Percentiles rank a stretch among this genome's conserved stretches.
phyloP scores from a whole-genome alignment of 352 stramenopile genomes.

The Pythium scleroteichum region DNA sequence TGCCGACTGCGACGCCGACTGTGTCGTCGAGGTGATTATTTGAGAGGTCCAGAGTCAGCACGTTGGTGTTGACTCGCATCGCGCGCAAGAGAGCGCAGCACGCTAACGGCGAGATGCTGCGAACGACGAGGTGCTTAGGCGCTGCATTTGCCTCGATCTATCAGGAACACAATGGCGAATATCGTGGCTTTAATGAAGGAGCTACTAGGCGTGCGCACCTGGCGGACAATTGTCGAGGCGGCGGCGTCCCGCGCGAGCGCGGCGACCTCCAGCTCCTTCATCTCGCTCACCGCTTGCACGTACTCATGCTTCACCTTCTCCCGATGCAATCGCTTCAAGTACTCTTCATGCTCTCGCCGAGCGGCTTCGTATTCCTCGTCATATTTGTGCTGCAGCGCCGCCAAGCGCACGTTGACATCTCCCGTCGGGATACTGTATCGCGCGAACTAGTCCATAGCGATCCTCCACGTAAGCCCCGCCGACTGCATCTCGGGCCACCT shows the following conservation, averaged over 20 bases:
- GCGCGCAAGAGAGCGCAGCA: constrained; percentile 59
- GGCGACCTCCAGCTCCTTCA: constrained; percentile 39
- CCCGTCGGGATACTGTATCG: constrained; percentile 50
- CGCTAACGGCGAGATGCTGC: constrained; percentile 43
- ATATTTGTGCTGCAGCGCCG: constrained; percentile 56
- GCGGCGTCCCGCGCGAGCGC: constrained; percentile 48
- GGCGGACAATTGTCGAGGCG: constrained; percentile 44
- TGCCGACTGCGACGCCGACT: constrained; percentile 39
- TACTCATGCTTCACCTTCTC: constrained; percentile 53
- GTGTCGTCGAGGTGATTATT: constrained; percentile 57
- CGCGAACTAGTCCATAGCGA: constrained; percentile 32
- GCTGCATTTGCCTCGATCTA: constrained; percentile 56
- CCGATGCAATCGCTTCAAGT: constrained; percentile 38
- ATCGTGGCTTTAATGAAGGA: neutral
- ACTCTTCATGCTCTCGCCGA: constrained; percentile 39
- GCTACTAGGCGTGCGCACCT: constrained; percentile 21
- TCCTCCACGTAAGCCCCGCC: neutral
- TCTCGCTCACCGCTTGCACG: constrained; percentile 37
- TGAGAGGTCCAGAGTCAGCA: constrained; percentile 56
- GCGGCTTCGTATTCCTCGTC: constrained; percentile 58
- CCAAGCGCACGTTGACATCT: constrained; percentile 45
- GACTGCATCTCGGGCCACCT: no score
- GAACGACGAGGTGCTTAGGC: constrained; percentile 49
- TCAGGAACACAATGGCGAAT: neutral
- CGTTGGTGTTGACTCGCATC: constrained; percentile 60